Evolutionary conservation across 495 filamentous ascomycete species (phyloP), one percentile per base, ranked within the genome.

Genomic region (Talaromyces ruber): DNA sequence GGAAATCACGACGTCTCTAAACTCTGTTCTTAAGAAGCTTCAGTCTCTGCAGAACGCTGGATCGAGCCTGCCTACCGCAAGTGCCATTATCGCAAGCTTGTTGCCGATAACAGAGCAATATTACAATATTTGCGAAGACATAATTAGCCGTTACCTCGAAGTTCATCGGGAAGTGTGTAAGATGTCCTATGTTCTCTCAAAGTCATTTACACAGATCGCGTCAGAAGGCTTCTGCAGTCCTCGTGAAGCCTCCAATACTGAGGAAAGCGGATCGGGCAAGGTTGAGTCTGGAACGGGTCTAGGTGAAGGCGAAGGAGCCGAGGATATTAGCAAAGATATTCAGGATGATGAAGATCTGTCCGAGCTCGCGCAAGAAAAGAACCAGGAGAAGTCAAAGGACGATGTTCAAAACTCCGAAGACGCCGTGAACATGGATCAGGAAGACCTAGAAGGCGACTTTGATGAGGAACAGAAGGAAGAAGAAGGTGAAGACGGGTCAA

Each of bases 311-410:
- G 89, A 97, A 67, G 95, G 92, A 25, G 91, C 87, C 2, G 91
- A 98, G 68, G 93, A 99, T 75, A 97, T 99, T 60, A 97, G 92
- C 74, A 97, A 98, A 66, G 93, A 98, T 69, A 87, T 99, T 54
- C 83, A 89, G 63, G 87, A 91, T 53, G 93, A 98, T 63, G 95
- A 99, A 73, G 91, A 98, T 72, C 72, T 99, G 12, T 86, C 88
- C 2, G 95, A 99, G 59, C 79, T 98, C 18, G 93, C 95, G 2
- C 89, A 96, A 67, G 87, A 97, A 64, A 79, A 82, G 45, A 81
- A 86, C 30, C 78, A 82, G 22, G 82, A 87, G 43, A 43, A 57
- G 26, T 24, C 79, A 53, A 85, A 86, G 30, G 85, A 88, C 9
- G 86, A 90, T 12, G 82, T 88, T 43, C 82, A 88, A 54, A 74